Evolutionary conservation across 305 asterid genomes (phyloP), one percentile per base, ranked within the genome.

Genomic region (Fraxinus nigra): DNA sequence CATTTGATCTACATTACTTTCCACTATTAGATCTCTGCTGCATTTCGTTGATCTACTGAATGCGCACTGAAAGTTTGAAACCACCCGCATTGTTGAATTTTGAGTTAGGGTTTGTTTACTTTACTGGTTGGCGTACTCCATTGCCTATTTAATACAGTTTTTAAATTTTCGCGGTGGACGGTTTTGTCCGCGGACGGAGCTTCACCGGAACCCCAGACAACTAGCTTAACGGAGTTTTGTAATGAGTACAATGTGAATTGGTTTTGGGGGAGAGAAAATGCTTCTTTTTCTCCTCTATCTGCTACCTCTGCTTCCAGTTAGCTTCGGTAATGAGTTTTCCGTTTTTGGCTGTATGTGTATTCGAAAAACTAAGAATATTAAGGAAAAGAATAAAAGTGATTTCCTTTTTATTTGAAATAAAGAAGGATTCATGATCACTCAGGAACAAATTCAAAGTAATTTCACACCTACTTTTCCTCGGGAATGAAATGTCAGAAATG

Each of bases 231-330:
- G 16, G 83, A 35, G 46, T 79, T 82, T 82, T 78, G 35, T 77
- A 74, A 65, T 80, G 88, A 81, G 72, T 77, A 84, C 82, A 86
- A 79, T 82, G 86, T 86, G 82, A 79, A 72, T 81, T 81, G 78
- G 63, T 33, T 7, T 67, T 73, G 33, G 33, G 78, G 80, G 83
- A 87, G 63, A 86, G 82, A 80, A 85, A 81, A 89, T 81, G 91
- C 82, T 83, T 85, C 82, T 77, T 75, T 76, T 77, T 77, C 84
- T 89, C 79, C 86, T 89, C 54, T 77, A 75, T 81, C 78, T 87
- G 51, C 82, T 87, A 82, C 48, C 78, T 85, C 73, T 85, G 72
- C 79, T 87, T 67, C 87, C 89, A 75, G 18, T 77, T 79, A 30
- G 59, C 79, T 20, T 73, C 74, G 92, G 92, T 89, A 85, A 73